Evolutionary conservation across 2,329 filamentous ascomycete genomes (phyloP), one percentile per base, ranked within the genome.

Genomic region (Botrytis sinoallii): DNA sequence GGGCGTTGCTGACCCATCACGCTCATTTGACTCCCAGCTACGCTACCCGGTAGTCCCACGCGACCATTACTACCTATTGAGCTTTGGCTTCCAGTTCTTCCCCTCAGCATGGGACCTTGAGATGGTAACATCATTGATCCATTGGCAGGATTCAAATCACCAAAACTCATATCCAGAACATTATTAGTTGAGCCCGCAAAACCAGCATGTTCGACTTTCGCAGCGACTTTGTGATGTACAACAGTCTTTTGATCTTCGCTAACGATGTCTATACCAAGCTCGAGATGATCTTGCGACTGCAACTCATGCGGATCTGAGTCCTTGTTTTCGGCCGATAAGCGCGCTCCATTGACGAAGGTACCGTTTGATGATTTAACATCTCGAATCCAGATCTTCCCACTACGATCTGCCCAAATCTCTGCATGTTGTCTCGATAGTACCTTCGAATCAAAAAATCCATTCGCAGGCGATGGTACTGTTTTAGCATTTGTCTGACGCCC

Each of bases 351-450:
- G 78, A 99, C 95, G 83, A 99, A 99, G 0, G 96, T 99, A 74
- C 96, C 96, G 81, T 99, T 99, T 59, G 96, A 99, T 0, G 96
- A 98, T 83, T 98, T 99, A 79, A 99, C 93, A 83, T 99, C 96
- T 74, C 95, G 90, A 78, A 99, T 98, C 88, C 91, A 98, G 61
- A 99, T 92, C 81, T 97, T 97, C 71, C 95, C 95, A 75, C 84
- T 86, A 76, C 93, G 91, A 71, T 93, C 91, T 22, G 96, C 94
- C 90, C 94, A 98, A 55, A 99, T 92, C 82, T 99, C 96, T 52
- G 96, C 96, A 82, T 99, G 96, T 81, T 98, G 94, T 79, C 96
- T 89, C 57, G 96, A 98, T 38, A 99, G 88, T 40, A 99, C 96
- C 83, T 99, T 99, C 70, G 95, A 98, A 82, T 99, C 96, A 80